These are phyloP conservation scores for Echinosophora koreensis DNA, from an alignment of 306 rosid genomes.

Conservation along the genomic window DNA sequence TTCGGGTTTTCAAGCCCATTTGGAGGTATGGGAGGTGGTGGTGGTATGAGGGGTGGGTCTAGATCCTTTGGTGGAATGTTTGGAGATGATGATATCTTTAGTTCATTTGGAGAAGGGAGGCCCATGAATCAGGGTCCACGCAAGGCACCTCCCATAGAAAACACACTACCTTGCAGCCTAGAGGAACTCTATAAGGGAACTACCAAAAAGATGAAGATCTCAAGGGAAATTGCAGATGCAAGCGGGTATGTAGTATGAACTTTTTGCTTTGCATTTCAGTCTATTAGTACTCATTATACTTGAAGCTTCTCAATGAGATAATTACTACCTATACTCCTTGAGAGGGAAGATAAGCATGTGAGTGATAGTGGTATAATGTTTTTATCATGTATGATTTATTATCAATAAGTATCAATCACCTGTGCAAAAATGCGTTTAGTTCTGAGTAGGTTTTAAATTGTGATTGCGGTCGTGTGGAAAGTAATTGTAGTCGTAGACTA, in stretches of 20 bases:
- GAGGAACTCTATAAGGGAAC: conserved; percentile 73
- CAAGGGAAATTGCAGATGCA: conserved; percentile 63
- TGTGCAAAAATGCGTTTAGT: too few species aligned
- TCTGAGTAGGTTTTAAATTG: too few species aligned
- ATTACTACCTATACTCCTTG: too few species aligned
- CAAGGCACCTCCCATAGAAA: conserved; percentile 67
- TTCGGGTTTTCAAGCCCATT: conserved; percentile 64
- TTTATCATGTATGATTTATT: too few species aligned
- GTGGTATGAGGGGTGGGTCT: conserved; percentile 48
- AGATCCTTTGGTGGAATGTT: conserved; percentile 61
- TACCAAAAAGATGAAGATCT: conserved; percentile 71
- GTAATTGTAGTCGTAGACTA: too few species aligned
- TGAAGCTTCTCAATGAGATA: too few species aligned
- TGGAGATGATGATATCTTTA: conserved; percentile 60
- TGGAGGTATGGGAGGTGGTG: conserved; percentile 61
- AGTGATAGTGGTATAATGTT: too few species aligned
- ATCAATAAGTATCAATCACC: too few species aligned
- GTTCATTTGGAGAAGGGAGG: conserved; percentile 58
- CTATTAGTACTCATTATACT: too few species aligned
- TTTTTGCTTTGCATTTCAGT: background rate
- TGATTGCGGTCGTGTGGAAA: too few species aligned
- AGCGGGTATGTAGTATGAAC: conserved; percentile 70
- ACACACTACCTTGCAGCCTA: conserved; percentile 59
- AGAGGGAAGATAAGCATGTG: too few species aligned
- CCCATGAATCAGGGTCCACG: conserved; percentile 60